Percentiles rank a stretch among this genome's conserved stretches.
phyloP scores from a whole-genome alignment of 768 basidiomycete genomes.

The Termitomyces sp. region DNA sequence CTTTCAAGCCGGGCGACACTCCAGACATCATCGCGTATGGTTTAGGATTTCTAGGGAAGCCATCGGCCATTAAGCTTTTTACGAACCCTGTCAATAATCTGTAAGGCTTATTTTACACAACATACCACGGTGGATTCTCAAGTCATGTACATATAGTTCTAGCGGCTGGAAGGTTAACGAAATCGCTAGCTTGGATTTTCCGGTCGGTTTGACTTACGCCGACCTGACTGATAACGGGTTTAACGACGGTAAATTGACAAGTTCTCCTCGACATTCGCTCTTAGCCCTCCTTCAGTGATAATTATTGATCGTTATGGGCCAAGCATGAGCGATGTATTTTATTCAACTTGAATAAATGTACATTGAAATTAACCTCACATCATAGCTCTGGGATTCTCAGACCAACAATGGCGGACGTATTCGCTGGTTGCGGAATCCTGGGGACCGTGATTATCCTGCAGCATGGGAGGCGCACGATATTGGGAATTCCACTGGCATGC shows the following conservation, averaged over 20 bases:
- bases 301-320: background rate
- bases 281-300: background rate
- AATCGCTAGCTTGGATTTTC: background rate
- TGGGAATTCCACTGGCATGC: background rate
- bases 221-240: background rate
- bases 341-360: background rate
- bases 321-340: background rate
- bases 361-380: background rate
- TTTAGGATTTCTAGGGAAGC: background rate
- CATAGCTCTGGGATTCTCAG: background rate
- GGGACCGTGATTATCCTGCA: background rate
- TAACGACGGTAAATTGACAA: background rate
- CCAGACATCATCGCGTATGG: background rate
- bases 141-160: background rate
- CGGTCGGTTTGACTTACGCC: background rate
- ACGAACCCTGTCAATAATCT: background rate
- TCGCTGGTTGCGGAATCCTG: background rate
- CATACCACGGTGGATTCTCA: no score
- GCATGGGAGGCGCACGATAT: background rate
- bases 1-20: background rate
- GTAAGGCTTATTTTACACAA: background rate
- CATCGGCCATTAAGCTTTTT: background rate
- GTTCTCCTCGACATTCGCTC: background rate
- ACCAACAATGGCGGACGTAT: background rate
- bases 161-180: background rate